Percentiles rank a stretch among this genome's conserved stretches.
Conservation (phyloP, 306 rosid species). For the Fragaria vesca region DNA sequence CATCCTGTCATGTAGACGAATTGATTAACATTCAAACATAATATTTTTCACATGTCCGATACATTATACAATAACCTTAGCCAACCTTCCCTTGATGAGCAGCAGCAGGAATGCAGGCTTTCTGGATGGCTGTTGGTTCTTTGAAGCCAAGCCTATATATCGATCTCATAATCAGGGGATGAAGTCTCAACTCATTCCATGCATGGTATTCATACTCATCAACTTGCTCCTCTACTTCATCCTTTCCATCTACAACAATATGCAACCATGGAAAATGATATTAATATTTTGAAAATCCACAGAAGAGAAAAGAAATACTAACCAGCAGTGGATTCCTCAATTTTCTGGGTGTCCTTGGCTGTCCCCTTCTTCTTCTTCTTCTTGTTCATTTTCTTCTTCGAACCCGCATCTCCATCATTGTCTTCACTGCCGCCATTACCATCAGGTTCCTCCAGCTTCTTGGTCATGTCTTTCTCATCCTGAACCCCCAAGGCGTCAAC, state of each 20-base stretch:
- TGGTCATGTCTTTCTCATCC: slow-evolving; percentile 27
- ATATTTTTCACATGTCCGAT: slow-evolving; percentile 1
- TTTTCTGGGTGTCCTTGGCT: slow-evolving; percentile 28
- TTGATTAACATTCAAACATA: slow-evolving; percentile 21
- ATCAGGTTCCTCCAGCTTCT: slow-evolving; percentile 14
- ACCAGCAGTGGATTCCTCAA: slow-evolving; percentile 45
- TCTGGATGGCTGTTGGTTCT: slow-evolving; percentile 90
- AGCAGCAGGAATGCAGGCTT: slow-evolving; percentile 93
- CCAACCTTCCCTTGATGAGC: slow-evolving; percentile 98
- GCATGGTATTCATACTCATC: slow-evolving; percentile 75
- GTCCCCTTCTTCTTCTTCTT: slow-evolving; percentile 14
- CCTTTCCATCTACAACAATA: slow-evolving; percentile 36
- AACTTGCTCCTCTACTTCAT: slow-evolving; percentile 38
- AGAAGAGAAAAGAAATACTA: slow-evolving; percentile 19
- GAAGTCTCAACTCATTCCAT: slow-evolving; percentile 93
- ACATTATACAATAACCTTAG: slow-evolving; percentile 29
- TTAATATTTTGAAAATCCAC: background rate
- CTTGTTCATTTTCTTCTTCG: slow-evolving; percentile 3
- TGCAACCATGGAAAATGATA: background rate
- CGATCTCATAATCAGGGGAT: slow-evolving; percentile 79
- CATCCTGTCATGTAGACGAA: slow-evolving; percentile 60
- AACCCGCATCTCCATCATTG: slow-evolving; percentile 7
- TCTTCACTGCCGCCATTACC: slow-evolving; percentile 17
- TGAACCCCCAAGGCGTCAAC: slow-evolving; percentile 15
- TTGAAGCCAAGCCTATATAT: slow-evolving; percentile 76